Conservation (phyloP, 2,329 filamentous ascomycete species). For the Mycogone perniciosa region DNA sequence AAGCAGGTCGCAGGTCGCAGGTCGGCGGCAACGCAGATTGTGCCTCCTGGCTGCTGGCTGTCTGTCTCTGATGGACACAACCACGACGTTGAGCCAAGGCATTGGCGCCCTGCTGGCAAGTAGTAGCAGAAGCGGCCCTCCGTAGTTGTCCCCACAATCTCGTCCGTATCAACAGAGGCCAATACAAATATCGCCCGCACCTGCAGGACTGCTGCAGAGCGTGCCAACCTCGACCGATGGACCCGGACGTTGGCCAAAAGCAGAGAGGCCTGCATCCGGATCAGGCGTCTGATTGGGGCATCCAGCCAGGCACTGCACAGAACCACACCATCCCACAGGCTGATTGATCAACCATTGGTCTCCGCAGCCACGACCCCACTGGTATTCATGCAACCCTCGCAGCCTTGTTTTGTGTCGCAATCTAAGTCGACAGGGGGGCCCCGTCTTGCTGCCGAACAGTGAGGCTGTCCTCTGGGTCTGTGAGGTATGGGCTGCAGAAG, state of each 20-base stretch:
- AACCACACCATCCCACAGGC: neutral
- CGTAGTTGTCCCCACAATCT: neutral
- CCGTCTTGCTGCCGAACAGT: slow-evolving; percentile 12
- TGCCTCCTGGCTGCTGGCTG: slow-evolving; percentile 5
- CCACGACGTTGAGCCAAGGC: neutral
- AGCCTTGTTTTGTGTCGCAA: slow-evolving; percentile 13
- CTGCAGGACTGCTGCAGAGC: neutral
- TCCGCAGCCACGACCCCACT: slow-evolving; percentile 2
- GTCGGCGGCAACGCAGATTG: slow-evolving; percentile 6
- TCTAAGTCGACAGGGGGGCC: slow-evolving; percentile 6
- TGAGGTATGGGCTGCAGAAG: slow-evolving; percentile 9
- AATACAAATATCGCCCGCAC: slow-evolving; percentile 12
- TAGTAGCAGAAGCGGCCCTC: neutral
- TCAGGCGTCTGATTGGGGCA: slow-evolving; percentile 15
- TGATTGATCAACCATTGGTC: neutral
- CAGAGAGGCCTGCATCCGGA: slow-evolving; percentile 15
- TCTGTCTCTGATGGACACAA: neutral
- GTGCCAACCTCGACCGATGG: slow-evolving; percentile 11
- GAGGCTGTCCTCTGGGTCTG: slow-evolving; percentile 14
- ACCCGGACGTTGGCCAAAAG: slow-evolving; percentile 12
- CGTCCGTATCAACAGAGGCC: slow-evolving; percentile 10
- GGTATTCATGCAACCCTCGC: slow-evolving; percentile 3
- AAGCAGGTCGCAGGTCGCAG: neutral
- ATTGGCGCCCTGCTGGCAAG: slow-evolving; percentile 1
- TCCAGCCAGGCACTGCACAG: slow-evolving; percentile 10